Percentiles rank a stretch among this genome's conserved stretches.
Conservation (phyloP, 371 early-diverging fungal species). For the Synchytrium microbalum region DNA sequence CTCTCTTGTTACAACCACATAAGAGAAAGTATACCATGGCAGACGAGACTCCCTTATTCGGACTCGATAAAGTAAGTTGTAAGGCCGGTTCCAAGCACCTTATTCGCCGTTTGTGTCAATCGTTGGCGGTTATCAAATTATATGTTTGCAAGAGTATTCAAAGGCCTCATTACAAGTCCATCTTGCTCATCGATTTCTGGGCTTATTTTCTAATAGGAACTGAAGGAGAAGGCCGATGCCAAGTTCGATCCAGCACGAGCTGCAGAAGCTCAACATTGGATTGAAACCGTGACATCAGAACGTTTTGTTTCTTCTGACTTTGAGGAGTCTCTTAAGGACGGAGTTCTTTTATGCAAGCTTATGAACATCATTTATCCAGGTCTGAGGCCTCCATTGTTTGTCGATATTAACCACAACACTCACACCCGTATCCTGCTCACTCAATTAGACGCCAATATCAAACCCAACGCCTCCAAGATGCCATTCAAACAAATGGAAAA, state of each 20-base stretch:
- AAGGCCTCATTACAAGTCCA: too few relatives aligned
- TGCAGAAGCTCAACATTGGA: constrained; percentile 41
- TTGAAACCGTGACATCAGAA: constrained; percentile 49
- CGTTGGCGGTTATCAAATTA: too few relatives aligned
- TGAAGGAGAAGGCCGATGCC: constrained; percentile 13
- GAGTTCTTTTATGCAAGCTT: constrained; percentile 70
- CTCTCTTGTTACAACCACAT: too few relatives aligned
- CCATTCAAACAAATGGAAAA: constrained; percentile 72
- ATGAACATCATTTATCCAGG: constrained; percentile 2
- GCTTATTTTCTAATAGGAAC: constrained; percentile 40
- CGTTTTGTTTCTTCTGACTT: constrained; percentile 45
- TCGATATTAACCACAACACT: constrained; percentile 76
- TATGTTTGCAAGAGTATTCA: too few relatives aligned
- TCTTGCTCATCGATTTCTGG: too few relatives aligned
- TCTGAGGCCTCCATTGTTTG: constrained; percentile 60
- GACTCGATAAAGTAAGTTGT: constrained; percentile 34
- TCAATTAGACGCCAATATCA: constrained; percentile 26
- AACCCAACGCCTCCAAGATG: constrained; percentile 58
- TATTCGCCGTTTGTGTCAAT: too few relatives aligned
- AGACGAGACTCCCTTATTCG: constrained; percentile 19
- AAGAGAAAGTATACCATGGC: too few relatives aligned
- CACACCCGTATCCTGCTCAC: constrained; percentile 47
- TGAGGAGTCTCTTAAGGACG: constrained; percentile 67
- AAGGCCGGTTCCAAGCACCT: too few relatives aligned
- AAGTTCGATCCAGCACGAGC: constrained; percentile 3